Evolutionary conservation across 2,329 filamentous ascomycete genomes (phyloP).

Genomic region (Fusarium sp.): DNA sequence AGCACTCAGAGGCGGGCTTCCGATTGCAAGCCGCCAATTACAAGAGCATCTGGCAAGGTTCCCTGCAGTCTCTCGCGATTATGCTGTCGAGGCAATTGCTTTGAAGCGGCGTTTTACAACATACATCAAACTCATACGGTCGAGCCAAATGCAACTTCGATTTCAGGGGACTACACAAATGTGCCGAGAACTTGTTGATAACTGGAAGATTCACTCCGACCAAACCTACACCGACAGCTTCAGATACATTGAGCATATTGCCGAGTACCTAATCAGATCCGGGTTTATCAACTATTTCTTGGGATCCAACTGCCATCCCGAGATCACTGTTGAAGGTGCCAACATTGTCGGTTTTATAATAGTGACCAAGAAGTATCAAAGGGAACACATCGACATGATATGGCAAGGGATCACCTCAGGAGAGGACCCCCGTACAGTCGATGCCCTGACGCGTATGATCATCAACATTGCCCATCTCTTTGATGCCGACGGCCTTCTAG

Average conservation of each 20-base stretch:
- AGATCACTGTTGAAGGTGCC: conserved; percentile 81
- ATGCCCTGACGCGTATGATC: conserved; percentile 79
- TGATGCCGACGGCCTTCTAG: conserved; percentile 63
- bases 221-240: conserved; percentile 52
- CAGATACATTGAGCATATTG: conserved; percentile 72
- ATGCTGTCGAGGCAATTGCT: conserved; percentile 62
- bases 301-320: conserved; percentile 90
- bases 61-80: conserved; percentile 53
- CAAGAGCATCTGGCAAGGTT: conserved; percentile 42
- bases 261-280: conserved; percentile 74
- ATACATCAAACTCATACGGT: conserved; percentile 78
- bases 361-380: conserved; percentile 78
- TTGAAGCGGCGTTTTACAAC: conserved; percentile 77
- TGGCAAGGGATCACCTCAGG: conserved; percentile 86
- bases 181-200: conserved; percentile 73
- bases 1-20: conserved; percentile 53
- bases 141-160: conserved; percentile 90
- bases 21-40: conserved; percentile 49
- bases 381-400: conserved; percentile 78
- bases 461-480: conserved; percentile 61
- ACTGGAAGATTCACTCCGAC: conserved; percentile 71
- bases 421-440: conserved; percentile 85
- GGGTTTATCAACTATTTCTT: conserved; percentile 87
- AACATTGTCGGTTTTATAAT: conserved; percentile 91
- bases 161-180: conserved; percentile 81